Base-by-base conservation (phyloP, 306 rosid genomes). In the Acacia crassicarpa region DNA sequence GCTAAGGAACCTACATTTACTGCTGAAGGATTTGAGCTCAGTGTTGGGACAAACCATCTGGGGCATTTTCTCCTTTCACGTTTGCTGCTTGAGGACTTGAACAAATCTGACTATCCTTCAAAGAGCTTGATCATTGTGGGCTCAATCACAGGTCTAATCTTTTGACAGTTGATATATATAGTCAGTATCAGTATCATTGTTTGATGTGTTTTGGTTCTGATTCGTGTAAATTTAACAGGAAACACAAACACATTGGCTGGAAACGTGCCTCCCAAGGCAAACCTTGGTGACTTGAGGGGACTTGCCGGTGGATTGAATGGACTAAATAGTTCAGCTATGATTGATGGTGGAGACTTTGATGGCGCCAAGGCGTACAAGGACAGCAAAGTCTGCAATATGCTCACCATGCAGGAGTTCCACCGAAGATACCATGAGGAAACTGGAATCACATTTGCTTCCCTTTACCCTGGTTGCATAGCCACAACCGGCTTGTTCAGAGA, bases 281-380 rank as follows among this genome's bases (percentile, higher is more conserved):
- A 96, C 90, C 93, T 96, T 10, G 99, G 99, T 33, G 99, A 96
- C 87, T 30, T 96, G 89, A 91, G 99, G 85, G 99, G 99, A 65
- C 93, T 96, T 78, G 84, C 92, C 2, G 94, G 99, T 19, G 98
- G 99, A 65, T 69, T 96, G 81, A 92, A 67, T 6, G 97, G 97
- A 48, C 92, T 93, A 27, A 96, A 96, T 92, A 89, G 89, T 78
- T 93, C 99, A 7, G 17, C 96, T 67, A 96, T 96, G 99, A 90
- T 96, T 7, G 98, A 96, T 61, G 99, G 99, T 51, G 98, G 97
- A 67, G 91, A 85, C 22, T 96, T 93, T 74, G 99, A 96, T 23
- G 99, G 99, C 11, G 99, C 99, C 80, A 96, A 96, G 90, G 99
- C 99, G 20, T 96, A 93, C 91, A 96, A 96, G 88, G 99, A 96